Evolutionary conservation across 345 rosid genomes (phyloP), one percentile per base, ranked within the genome.

Genomic region (Alliaria petiolata): DNA sequence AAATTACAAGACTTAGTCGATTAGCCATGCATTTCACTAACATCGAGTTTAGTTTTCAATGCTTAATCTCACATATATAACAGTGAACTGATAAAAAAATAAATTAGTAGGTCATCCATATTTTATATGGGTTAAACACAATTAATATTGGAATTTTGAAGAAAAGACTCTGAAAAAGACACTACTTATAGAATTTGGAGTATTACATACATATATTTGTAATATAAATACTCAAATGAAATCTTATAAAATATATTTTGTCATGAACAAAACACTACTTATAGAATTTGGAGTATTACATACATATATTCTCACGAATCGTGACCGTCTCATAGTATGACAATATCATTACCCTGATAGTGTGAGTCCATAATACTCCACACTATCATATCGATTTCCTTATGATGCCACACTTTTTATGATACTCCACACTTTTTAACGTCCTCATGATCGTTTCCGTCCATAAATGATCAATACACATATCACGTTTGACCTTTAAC

Each of bases 401-500:
- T 52, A 65, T 15, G 49, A 66, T 53, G 50, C 42, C 30, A 39
- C n/a, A n/a, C n/a, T n/a, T n/a, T n/a, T n/a, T n/a, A n/a, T n/a
- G n/a, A n/a, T n/a, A n/a, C n/a, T n/a, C n/a, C n/a, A n/a, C n/a
- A n/a, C 62, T 67, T 65, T 66, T 22, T 11, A 65, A 51, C 38
- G 7, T 39, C 38, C 16, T 35, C 62, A 57, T 53, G 58, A 53
- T 57, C 62, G 16, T 26, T 39, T 36, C 26, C 45, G 31, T 22
- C 40, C 40, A 54, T 54, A 54, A 31, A 33, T 54, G 14, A 35
- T 57, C 3, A 20, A 58, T 13, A 35, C 28, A 58, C 46, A 58
- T 55, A 26, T 19, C 45, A 36, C 63, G 45, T 58, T 36, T 58
- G 66, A 43, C 38, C 67, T 62, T 62, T 17, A 44, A 60, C 20